phyloP scores from a whole-genome alignment of 495 filamentous ascomycete species.

The Penicillium nucicola region DNA sequence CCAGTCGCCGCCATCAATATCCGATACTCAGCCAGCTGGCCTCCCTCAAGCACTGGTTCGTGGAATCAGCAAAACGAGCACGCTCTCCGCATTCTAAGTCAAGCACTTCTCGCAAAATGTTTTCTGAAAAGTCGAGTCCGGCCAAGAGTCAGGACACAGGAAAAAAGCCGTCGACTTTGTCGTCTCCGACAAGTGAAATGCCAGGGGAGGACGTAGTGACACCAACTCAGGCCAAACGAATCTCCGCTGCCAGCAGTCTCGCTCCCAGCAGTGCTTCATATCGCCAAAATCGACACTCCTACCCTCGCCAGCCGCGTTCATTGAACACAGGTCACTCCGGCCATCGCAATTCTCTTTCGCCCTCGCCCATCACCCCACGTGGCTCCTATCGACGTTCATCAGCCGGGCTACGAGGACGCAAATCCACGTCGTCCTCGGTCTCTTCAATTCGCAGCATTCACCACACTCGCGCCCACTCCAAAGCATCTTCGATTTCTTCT shows the following conservation, averaged over 20 bases:
- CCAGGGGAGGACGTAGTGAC: constrained; percentile 27
- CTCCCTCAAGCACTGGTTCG: constrained; percentile 84
- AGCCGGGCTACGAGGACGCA: constrained; percentile 79
- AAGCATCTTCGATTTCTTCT: constrained; percentile 90
- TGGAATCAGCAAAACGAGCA: constrained; percentile 71
- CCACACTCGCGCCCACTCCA: constrained; percentile 81
- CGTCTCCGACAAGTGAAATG: constrained; percentile 20
- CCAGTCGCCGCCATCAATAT: constrained; percentile 60
- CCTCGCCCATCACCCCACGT: constrained; percentile 82
- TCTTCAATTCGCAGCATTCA: constrained; percentile 91
- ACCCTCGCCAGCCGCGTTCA: constrained; percentile 48
- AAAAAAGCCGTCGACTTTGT: constrained; percentile 21
- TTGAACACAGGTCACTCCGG: constrained; percentile 52
- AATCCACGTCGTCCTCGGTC: constrained; percentile 94
- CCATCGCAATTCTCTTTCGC: constrained; percentile 82
- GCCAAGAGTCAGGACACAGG: constrained; percentile 38
- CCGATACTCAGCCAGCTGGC: constrained; percentile 75
- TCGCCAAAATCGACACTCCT: constrained; percentile 44
- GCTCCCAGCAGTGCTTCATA: constrained; percentile 47
- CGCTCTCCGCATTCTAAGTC: constrained; percentile 56
- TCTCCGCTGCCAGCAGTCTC: constrained; percentile 44
- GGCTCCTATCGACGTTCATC: constrained; percentile 75
- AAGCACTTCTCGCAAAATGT: constrained; percentile 35
- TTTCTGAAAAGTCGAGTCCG: constrained; percentile 42
- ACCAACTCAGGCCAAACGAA: constrained; percentile 42